Base-by-base conservation (phyloP, 2,329 filamentous ascomycete genomes). In the Venturia oleaginea region DNA sequence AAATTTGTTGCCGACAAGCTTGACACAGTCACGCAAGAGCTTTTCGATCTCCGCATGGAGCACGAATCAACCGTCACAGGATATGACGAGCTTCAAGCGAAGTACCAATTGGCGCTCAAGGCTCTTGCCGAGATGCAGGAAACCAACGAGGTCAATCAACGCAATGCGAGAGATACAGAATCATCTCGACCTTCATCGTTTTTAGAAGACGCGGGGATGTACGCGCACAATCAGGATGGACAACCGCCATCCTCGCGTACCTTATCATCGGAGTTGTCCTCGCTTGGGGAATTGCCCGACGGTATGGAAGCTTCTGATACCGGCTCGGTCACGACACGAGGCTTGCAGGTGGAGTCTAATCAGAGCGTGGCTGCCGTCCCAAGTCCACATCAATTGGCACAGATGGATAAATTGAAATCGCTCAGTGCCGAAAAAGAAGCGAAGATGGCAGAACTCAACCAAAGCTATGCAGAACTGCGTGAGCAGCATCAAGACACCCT, bases 251-350 rank as follows among this genome's bases (percentile, higher is more conserved):
- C 90, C 72, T 92, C 91, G 79, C 91, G 88, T 76, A 96, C 92
- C 72, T 88, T 97, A 70, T 97, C 91, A 69, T 94, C 91, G 78
- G 94, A 97, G 79, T 84, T 96, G 75, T 96, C 91, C 72, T 96
- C 89, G 75, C 91, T 85, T 80, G 85, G 89, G 83, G 89, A 89
- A 72, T 90, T 89, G 73, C 75, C 69, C 70, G 74, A 73, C 71
- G 70, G 69, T 62, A 71, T 68, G 55, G 72, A 73, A 64, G 69
- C 67, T 30, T 85, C 85, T 70, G 65, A 62, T 38, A 62, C 46
- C 48, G 81, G 81, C 27, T 57, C 51, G 30, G 51, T 19, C 70
- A 87, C 85, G 68, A 81, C 80, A 67, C 86, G 30, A 61, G 61
- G 72, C 34, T 67, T 68, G n/a, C n/a, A n/a, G n/a, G n/a, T n/a